These are phyloP conservation scores for Naganishia randhawae DNA, from an alignment of 768 basidiomycete species.

Conservation along the genomic window DNA sequence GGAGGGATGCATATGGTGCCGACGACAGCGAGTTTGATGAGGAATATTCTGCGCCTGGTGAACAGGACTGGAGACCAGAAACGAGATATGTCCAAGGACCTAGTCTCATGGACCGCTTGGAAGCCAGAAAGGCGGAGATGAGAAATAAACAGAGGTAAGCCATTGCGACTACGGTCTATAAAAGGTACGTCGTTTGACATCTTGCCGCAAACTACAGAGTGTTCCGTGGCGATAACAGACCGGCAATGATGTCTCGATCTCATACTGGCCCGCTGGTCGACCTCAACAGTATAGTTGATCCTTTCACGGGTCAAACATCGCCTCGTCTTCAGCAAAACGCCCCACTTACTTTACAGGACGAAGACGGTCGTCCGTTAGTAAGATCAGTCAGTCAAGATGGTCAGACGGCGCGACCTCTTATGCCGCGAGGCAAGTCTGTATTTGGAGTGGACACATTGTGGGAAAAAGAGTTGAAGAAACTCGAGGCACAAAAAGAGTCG, in stretches of 20 bases:
- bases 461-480: constrained; percentile 79
- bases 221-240: constrained; percentile 80
- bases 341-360: not conserved
- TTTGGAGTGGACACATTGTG: constrained; percentile 91
- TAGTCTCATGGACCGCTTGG: constrained; percentile 85
- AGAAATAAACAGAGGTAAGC: constrained; percentile 75
- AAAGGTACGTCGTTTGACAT: not conserved
- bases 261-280: constrained; percentile 15
- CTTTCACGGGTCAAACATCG: not conserved
- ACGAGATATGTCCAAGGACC: constrained; percentile 31
- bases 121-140: constrained; percentile 75
- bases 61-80: constrained; percentile 29
- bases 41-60: constrained; percentile 33
- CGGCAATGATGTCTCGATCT: constrained; percentile 78
- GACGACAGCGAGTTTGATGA: constrained; percentile 47
- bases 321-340: not conserved
- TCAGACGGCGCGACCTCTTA: constrained; percentile 11
- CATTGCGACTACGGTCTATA: not conserved
- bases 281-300: not conserved
- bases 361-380: not conserved
- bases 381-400: not conserved
- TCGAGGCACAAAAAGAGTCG: constrained; percentile 68
- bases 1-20: constrained; percentile 53
- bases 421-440: constrained; percentile 65
- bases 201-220: constrained; percentile 66